Conservation (phyloP, 306 rosid species). For the Trifolium pratense region DNA sequence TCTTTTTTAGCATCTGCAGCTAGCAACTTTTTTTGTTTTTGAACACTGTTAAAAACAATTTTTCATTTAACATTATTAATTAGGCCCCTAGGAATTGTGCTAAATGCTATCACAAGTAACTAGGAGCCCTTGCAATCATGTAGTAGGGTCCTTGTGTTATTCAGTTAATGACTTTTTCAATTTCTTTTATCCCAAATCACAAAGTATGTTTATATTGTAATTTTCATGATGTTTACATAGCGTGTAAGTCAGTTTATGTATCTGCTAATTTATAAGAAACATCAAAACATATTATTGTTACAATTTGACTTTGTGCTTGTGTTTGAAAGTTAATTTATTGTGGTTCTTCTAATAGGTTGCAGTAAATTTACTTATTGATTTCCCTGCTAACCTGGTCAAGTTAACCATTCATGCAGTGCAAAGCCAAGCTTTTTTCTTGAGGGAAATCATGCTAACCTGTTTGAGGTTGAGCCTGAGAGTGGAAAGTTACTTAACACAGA, state of each 20-base stretch:
- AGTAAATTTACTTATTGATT: background rate
- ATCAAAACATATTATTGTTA: conserved; percentile 5
- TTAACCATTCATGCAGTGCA: conserved; percentile 61
- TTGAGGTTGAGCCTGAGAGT: conserved; percentile 88
- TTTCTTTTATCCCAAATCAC: conserved; percentile 29
- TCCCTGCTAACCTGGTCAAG: conserved; percentile 43
- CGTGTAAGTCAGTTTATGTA: background rate
- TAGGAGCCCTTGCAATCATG: background rate
- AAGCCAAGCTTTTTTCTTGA: conserved; percentile 95
- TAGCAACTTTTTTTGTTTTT: too few species aligned
- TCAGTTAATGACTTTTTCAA: conserved; percentile 26
- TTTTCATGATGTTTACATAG: background rate
- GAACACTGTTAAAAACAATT: background rate
- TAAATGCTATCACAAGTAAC: conserved; percentile 14
- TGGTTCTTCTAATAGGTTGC: conserved; percentile 12
- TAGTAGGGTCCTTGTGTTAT: conserved; percentile 24
- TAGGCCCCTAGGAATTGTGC: conserved; percentile 17
- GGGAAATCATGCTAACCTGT: conserved; percentile 81
- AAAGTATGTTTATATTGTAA: conserved; percentile 24
- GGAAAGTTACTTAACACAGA: conserved; percentile 94
- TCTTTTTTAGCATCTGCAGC: conserved; percentile 32
- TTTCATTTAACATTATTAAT: conserved; percentile 8
- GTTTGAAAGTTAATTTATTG: background rate
- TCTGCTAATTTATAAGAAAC: conserved; percentile 16
- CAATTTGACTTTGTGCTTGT: conserved; percentile 17